Evolutionary conservation across 257 asterid species (phyloP).

Genomic region (Ilex asprella): DNA sequence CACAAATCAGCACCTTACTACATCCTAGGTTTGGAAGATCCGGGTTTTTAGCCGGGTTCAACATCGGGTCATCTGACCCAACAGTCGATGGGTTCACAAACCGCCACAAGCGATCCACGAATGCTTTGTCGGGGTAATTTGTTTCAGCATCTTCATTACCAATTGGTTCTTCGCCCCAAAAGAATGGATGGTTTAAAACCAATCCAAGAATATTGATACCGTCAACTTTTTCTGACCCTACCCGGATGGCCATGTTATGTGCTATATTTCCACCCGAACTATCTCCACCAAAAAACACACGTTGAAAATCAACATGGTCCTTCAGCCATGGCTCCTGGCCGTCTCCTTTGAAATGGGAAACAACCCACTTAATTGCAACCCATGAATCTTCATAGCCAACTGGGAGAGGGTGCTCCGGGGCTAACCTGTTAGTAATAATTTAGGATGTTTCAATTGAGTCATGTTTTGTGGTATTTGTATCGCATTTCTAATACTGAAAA

Average conservation of each 20-base stretch:
- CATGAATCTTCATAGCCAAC: constrained; percentile 50
- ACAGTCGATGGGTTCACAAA: constrained; percentile 22
- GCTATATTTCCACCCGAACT: neutral
- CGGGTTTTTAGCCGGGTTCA: constrained; percentile 39
- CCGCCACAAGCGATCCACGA: too few species aligned
- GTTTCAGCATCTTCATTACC: too few species aligned
- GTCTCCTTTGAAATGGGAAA: constrained; percentile 28
- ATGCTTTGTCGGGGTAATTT: too few species aligned
- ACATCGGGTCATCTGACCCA: constrained; percentile 52
- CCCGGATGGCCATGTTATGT: too few species aligned
- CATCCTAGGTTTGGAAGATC: constrained; percentile 19
- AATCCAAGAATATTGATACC: too few species aligned
- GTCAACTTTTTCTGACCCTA: too few species aligned
- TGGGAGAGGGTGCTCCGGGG: constrained; percentile 63
- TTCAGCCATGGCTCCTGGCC: constrained; percentile 39
- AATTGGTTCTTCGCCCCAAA: too few species aligned
- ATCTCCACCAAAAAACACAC: constrained; percentile 52
- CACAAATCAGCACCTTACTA: constrained; percentile 26
- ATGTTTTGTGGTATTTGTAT: too few species aligned
- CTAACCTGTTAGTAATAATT: constrained; percentile 28
- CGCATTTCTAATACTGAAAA: too few species aligned
- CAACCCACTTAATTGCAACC: constrained; percentile 49
- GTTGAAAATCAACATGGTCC: constrained; percentile 36
- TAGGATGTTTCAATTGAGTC: too few species aligned
- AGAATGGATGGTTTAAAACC: too few species aligned